These are phyloP conservation scores for Ophiostoma angusticollis DNA, from an alignment of 2,329 filamentous ascomycete species.

Conservation along the genomic window DNA sequence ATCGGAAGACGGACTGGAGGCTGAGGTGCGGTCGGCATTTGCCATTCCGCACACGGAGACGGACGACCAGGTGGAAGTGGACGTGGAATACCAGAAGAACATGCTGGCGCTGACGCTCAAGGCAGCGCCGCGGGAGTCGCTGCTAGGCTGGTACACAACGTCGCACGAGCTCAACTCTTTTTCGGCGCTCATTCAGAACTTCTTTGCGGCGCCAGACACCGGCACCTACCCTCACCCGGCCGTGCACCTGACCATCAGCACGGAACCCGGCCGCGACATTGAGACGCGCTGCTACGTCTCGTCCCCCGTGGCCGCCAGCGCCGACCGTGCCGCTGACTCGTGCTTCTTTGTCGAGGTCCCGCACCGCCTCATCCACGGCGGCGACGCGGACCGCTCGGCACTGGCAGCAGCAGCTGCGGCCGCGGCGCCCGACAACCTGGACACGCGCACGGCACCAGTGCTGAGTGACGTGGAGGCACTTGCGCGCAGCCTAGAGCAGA, in stretches of 20 bases:
- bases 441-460: slow-evolving; percentile 59
- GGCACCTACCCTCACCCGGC: slow-evolving; percentile 97
- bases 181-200: slow-evolving; percentile 97
- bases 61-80: slow-evolving; percentile 96
- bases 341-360: slow-evolving; percentile 97
- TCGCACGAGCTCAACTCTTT: slow-evolving; percentile 96
- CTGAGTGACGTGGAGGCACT: slow-evolving; percentile 83
- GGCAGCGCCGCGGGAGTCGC: slow-evolving; percentile 82
- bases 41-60: slow-evolving; percentile 98
- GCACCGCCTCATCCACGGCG: slow-evolving; percentile 79
- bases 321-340: slow-evolving; percentile 88
- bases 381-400: slow-evolving; percentile 44
- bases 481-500: slow-evolving; percentile 74
- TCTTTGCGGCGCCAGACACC: slow-evolving; percentile 93
- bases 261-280: slow-evolving; percentile 76
- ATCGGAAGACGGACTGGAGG: slow-evolving; percentile 92
- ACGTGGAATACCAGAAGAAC: slow-evolving; percentile 99
- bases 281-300: slow-evolving; percentile 91
- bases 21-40: slow-evolving; percentile 92
- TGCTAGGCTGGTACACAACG: slow-evolving; percentile 98
- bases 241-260: slow-evolving; percentile 89
- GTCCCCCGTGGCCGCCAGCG: slow-evolving; percentile 84
- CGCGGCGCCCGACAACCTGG: slow-evolving; percentile 58
- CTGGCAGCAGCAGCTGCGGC: slow-evolving; percentile 62
- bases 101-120: slow-evolving; percentile 94